A percentile compares a stretch with the other conserved stretches of the same genome.
Evolutionary conservation across 2,329 filamentous ascomycete species (phyloP).

Genomic region (Diaporthe batatas): DNA sequence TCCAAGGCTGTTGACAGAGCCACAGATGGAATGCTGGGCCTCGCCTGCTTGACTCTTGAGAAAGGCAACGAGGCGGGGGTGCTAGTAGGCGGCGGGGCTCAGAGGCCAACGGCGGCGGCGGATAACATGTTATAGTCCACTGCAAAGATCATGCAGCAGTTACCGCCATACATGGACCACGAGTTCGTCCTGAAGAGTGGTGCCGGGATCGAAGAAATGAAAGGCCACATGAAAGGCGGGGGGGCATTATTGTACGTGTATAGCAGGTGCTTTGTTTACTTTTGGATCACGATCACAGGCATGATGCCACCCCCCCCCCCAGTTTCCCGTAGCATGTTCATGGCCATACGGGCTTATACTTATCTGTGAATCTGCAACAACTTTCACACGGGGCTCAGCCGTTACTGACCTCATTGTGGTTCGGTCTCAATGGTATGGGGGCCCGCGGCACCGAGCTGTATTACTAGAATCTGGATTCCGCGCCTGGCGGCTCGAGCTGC

Average conservation of each 20-base stretch:
- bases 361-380: too few relatives aligned
- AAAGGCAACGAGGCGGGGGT: background rate
- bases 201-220: background rate
- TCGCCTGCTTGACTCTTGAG: background rate
- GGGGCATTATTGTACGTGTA: background rate
- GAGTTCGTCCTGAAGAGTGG: background rate
- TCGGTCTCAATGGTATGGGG: too few relatives aligned
- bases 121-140: background rate
- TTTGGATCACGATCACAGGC: too few relatives aligned
- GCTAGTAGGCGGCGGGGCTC: background rate
- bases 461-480: too few relatives aligned
- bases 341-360: too few relatives aligned
- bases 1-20: constrained; percentile 1
- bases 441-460: too few relatives aligned
- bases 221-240: background rate
- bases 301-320: too few relatives aligned
- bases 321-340: too few relatives aligned
- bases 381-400: too few relatives aligned
- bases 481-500: too few relatives aligned
- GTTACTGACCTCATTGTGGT: too few relatives aligned
- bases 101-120: background rate
- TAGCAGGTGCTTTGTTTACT: background rate
- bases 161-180: background rate
- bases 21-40: background rate
- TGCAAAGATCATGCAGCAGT: background rate